A percentile compares a stretch with the other conserved stretches of the same genome.
These are phyloP conservation scores for Yamadazyma phyllophila DNA, from an alignment of 805 yeast species.

Conservation along the genomic window DNA sequence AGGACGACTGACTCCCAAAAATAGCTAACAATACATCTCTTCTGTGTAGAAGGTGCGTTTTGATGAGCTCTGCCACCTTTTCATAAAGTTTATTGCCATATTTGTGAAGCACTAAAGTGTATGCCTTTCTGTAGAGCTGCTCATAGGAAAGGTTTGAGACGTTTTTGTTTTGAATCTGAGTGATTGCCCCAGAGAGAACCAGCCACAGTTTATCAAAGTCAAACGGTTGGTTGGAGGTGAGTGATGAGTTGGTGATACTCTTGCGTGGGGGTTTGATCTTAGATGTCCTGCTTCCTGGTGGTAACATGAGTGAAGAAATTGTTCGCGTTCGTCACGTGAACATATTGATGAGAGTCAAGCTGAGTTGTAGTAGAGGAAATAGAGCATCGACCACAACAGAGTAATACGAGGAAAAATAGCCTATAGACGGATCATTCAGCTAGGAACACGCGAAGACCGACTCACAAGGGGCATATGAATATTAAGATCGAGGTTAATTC, in stretches of 20 bases:
- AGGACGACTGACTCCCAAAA: slow-evolving; percentile 8
- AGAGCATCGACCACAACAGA: no score
- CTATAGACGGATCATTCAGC: no score
- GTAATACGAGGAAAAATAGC: no score
- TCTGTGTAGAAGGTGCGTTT: slow-evolving; percentile 39
- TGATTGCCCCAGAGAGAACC: slow-evolving; percentile 62
- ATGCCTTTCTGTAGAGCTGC: slow-evolving; percentile 75
- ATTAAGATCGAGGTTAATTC: no score
- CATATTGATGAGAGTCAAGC: no score
- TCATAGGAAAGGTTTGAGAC: slow-evolving; percentile 79
- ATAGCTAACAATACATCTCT: slow-evolving; percentile 19
- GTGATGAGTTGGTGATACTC: slow-evolving; percentile 20
- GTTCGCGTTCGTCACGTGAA: neutral
- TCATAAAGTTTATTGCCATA: slow-evolving; percentile 65
- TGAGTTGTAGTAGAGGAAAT: no score
- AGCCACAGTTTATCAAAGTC: slow-evolving; percentile 71
- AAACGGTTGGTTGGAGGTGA: slow-evolving; percentile 28
- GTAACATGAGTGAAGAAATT: slow-evolving; percentile 18
- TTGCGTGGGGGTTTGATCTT: slow-evolving; percentile 68
- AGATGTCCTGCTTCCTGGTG: slow-evolving; percentile 44
- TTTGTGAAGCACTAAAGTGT: slow-evolving; percentile 69
- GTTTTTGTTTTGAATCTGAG: slow-evolving; percentile 66
- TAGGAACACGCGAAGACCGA: no score
- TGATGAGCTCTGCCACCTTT: slow-evolving; percentile 50
- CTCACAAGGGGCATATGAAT: no score